Evolutionary conservation across 2,329 filamentous ascomycete genomes (phyloP), one percentile per base, ranked within the genome.

Genomic region (Neonectria magnoliae): DNA sequence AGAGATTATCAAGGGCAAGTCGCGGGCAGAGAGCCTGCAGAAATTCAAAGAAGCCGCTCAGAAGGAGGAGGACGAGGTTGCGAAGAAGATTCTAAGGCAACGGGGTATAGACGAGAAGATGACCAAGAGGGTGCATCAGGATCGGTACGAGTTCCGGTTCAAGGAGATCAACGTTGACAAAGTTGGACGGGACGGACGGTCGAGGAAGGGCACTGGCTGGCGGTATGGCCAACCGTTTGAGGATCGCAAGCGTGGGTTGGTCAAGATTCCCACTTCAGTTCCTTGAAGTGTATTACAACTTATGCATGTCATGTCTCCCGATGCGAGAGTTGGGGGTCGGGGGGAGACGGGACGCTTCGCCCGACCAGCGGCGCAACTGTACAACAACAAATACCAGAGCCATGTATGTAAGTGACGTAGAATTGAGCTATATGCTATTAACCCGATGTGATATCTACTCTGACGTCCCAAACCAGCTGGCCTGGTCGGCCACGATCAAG

Each of bases 251-350:
- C 86, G 84, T 71, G 89, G 87, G n/a, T 74, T 85, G 75, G 78
- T 90, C 80, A 91, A 91, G 84, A 91, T 91, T 74, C 89, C 90
- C 22, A 90, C 85, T 38, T 85, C 82, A 57, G 87, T 91, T 59
- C 85, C 84, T 64, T 87, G 71, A 82, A 56, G 29, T 65, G 68
- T 69, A 62, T 56, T 58, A 60, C 36, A n/a, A n/a, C 36, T 57
- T 57, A 64, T 48, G 66, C 66, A 65, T 72, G 53, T 68, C 57
- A 68, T 62, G 48, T 57, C 41, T 62, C 47, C 41, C 36, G 16
- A 9, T 56, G 33, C 13, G 41, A 52, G 56, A 54, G 45, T 31
- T 66, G 44, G 58, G 52, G 27, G 56, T 61, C 42, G 36, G 55
- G 33, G 14, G 13, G 44, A 27, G 62, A 47, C 18, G 53, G 52